Evolutionary conservation across 2,329 filamentous ascomycete species (phyloP).

Genomic region (Colletotrichum shisoi): DNA sequence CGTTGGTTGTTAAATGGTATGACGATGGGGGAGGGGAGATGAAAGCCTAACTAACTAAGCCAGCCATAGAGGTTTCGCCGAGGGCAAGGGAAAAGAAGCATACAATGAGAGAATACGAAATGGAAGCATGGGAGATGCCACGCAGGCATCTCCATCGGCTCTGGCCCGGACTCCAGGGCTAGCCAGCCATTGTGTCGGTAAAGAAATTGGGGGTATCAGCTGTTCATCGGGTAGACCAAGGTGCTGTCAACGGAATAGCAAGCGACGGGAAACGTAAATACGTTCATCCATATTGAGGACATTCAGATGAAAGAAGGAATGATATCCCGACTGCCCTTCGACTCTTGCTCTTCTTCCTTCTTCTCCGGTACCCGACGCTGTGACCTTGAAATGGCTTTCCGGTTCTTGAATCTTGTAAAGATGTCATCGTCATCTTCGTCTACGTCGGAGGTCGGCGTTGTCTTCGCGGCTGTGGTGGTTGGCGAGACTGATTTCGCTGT

Average conservation of each 20-base stretch:
- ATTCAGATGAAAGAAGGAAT: constrained; percentile 36
- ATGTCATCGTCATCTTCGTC: constrained; percentile 36
- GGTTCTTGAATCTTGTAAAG: constrained; percentile 36
- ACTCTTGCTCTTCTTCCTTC: constrained; percentile 3
- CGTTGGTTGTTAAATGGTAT: too few species aligned
- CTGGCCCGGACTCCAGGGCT: not conserved
- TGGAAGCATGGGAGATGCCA: not conserved
- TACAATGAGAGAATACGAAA: too few species aligned
- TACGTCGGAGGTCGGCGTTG: not conserved
- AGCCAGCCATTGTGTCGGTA: not conserved
- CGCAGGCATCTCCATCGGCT: not conserved
- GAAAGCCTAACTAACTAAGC: too few species aligned
- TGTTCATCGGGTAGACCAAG: not conserved
- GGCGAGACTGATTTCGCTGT: constrained; percentile 26
- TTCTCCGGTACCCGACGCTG: constrained; percentile 36
- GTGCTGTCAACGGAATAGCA: too few species aligned
- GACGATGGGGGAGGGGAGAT: too few species aligned
- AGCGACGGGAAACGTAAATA: not conserved
- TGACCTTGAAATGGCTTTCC: constrained; percentile 16
- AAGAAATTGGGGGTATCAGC: not conserved
- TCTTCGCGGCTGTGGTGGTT: constrained; percentile 45
- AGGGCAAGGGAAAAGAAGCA: too few species aligned
- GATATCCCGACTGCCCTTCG: constrained; percentile 39
- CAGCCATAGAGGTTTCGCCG: not conserved
- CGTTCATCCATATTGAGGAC: not conserved